Evolutionary conservation across 768 basidiomycete genomes (phyloP).

Genomic region (Panaeolus papilionaceus): DNA sequence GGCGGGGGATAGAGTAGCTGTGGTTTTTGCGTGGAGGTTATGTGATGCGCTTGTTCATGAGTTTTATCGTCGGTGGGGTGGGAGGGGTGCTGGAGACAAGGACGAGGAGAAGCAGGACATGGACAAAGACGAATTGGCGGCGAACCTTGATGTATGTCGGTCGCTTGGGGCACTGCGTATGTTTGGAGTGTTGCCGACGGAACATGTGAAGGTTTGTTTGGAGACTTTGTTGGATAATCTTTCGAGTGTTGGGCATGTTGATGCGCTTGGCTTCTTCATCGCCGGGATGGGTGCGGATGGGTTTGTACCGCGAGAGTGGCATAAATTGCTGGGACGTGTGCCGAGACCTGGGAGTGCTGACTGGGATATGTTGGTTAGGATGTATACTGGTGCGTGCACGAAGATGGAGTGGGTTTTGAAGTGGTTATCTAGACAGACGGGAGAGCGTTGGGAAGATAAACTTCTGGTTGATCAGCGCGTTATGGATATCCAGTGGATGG

Average conservation of each 20-base stretch:
- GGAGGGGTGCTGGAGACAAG: background rate
- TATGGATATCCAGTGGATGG: background rate
- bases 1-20: background rate
- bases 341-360: background rate
- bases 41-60: constrained; percentile 1
- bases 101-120: background rate
- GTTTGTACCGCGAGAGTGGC: background rate
- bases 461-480: background rate
- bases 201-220: background rate
- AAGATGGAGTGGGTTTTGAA: background rate
- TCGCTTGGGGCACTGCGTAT: background rate
- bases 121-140: background rate
- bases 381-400: background rate
- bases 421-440: background rate
- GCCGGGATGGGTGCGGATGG: background rate
- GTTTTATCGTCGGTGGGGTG: background rate
- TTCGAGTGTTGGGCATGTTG: background rate
- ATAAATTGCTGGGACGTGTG: background rate
- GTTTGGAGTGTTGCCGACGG: background rate
- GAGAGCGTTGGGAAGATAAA: background rate
- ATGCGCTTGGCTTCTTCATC: background rate
- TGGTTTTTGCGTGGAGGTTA: background rate
- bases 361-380: background rate
- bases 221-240: background rate
- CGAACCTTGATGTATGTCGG: background rate